Percentiles rank a stretch among this genome's conserved stretches.
Conservation (phyloP, 345 rosid species). For the Melaleuca quinquenervia region DNA sequence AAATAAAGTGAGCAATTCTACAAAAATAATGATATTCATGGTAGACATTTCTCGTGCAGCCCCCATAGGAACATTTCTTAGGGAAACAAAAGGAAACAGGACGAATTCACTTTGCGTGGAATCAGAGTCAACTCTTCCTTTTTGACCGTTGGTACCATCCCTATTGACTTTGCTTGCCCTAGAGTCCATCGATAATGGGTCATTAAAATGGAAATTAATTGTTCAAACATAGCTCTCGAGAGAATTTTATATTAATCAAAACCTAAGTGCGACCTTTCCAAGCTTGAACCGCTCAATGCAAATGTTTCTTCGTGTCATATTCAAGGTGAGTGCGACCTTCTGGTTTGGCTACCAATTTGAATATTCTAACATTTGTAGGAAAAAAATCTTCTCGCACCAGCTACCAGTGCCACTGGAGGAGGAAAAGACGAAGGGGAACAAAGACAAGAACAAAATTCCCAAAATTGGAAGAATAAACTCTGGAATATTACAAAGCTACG, state of each 20-base stretch:
- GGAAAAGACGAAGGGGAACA: not conserved
- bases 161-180: not conserved
- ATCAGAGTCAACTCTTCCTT: not conserved
- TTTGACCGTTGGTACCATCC: not conserved
- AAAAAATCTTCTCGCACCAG: not conserved
- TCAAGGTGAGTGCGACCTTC: not conserved
- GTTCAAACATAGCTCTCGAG: not conserved
- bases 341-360: not conserved
- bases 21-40: accelerated
- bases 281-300: not conserved
- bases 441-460: not conserved
- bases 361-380: not conserved
- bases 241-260: not conserved
- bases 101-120: not conserved
- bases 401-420: not conserved
- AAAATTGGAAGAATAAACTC: not conserved
- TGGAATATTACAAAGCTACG: not conserved
- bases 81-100: not conserved
- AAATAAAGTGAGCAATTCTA: accelerated
- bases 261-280: not conserved
- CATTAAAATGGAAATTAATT: not conserved
- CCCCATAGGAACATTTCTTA: not conserved
- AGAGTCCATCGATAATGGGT: not conserved
- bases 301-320: not conserved
- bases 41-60: accelerated